These are phyloP conservation scores for Filobasidium uniguttulatum DNA, from an alignment of 1,284 basidiomycete genomes.

Conservation along the genomic window DNA sequence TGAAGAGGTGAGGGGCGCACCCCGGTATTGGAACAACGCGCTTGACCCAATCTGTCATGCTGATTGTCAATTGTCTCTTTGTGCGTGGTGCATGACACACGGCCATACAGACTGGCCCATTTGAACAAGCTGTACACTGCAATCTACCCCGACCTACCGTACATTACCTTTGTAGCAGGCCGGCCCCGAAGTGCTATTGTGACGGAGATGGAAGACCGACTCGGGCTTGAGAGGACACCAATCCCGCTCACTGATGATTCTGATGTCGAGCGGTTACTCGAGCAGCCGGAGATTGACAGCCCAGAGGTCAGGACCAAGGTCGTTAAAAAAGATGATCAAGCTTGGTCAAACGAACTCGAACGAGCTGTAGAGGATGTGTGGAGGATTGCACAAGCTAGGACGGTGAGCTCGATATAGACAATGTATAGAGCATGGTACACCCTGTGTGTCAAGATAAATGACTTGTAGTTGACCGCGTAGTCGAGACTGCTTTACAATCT, in stretches of 20 bases:
- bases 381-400: constrained; percentile 42
- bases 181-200: constrained; percentile 56
- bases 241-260: constrained; percentile 20
- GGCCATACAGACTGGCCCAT: constrained; percentile 39
- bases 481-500: too few species aligned
- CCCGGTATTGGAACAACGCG: neutral
- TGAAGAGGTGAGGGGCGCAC: constrained; percentile 24
- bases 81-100: too few species aligned
- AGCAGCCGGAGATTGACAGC: constrained; percentile 38
- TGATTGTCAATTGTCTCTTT: neutral
- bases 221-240: constrained; percentile 32
- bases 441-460: too few species aligned
- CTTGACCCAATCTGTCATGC: neutral
- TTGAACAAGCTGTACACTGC: constrained; percentile 66
- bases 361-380: constrained; percentile 63
- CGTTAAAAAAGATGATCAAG: constrained; percentile 17
- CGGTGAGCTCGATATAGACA: too few species aligned
- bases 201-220: constrained; percentile 58
- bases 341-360: constrained; percentile 51
- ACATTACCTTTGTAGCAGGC: constrained; percentile 84
- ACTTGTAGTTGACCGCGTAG: too few species aligned
- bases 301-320: constrained; percentile 25
- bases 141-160: constrained; percentile 58
- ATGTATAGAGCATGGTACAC: too few species aligned
- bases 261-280: constrained; percentile 12